These are phyloP conservation scores for Isatis tinctoria DNA, from an alignment of 345 rosid genomes.

Conservation along the genomic window DNA sequence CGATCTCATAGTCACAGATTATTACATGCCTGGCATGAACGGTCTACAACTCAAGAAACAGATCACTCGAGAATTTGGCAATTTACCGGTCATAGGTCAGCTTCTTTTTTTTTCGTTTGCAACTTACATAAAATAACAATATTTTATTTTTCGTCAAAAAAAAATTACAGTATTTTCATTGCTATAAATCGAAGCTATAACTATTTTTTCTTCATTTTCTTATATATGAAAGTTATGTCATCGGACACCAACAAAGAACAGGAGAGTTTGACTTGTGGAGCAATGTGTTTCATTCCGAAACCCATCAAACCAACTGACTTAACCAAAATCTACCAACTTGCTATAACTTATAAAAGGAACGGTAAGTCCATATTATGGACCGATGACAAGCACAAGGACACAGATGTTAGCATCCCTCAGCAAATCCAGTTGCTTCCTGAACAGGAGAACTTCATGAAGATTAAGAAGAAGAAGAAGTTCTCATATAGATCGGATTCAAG, in stretches of 20 bases:
- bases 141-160: neutral
- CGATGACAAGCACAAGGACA: neutral
- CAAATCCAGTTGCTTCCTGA: slow-evolving; percentile 7
- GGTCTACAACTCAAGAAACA: slow-evolving; percentile 49
- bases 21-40: slow-evolving; percentile 68
- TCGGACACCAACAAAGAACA: slow-evolving; percentile 44
- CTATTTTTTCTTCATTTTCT: neutral
- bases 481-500: slow-evolving; percentile 1
- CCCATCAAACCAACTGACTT: slow-evolving; percentile 50
- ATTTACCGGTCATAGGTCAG: slow-evolving; percentile 63
- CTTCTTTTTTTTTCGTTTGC: neutral
- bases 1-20: slow-evolving; percentile 64
- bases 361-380: slow-evolving; percentile 28
- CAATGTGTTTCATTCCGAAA: slow-evolving; percentile 50
- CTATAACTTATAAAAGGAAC: slow-evolving; percentile 33
- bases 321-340: slow-evolving; percentile 52
- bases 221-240: slow-evolving; percentile 57
- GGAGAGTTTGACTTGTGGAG: slow-evolving; percentile 57
- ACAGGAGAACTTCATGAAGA: neutral
- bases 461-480: slow-evolving; percentile 15
- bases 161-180: neutral
- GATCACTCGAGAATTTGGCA: slow-evolving; percentile 42
- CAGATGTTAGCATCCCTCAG: slow-evolving; percentile 16
- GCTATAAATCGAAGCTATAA: neutral
- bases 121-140: neutral